These are phyloP conservation scores for Bjerkandera adusta DNA, from an alignment of 1,284 basidiomycete genomes.

Conservation along the genomic window DNA sequence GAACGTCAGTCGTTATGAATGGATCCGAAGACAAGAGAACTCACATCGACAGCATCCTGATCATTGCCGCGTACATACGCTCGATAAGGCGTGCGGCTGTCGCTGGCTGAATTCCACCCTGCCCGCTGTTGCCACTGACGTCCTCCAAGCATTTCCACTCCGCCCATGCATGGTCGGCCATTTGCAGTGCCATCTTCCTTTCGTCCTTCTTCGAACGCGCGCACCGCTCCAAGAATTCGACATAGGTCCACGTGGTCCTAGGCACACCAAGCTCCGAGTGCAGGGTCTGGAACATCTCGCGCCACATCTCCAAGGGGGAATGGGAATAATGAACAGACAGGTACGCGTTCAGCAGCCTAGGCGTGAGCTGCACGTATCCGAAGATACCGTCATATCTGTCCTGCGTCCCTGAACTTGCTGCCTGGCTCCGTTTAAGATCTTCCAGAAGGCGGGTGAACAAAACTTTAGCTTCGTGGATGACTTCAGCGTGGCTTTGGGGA, in stretches of 20 bases:
- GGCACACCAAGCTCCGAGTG: conserved; percentile 42
- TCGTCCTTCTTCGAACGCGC: conserved; percentile 46
- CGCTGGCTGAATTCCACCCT: conserved; percentile 13
- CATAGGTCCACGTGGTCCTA: conserved; percentile 55
- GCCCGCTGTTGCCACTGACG: conserved; percentile 19
- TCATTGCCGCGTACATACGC: conserved; percentile 60
- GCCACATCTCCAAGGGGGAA: conserved; percentile 46
- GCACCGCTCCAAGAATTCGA: conserved; percentile 71
- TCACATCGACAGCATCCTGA: conserved; percentile 59
- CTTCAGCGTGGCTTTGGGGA: conserved; percentile 74
- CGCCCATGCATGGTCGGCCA: conserved; percentile 58
- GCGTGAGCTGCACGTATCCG: conserved; percentile 53
- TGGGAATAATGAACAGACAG: conserved; percentile 76
- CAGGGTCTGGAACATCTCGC: conserved; percentile 45
- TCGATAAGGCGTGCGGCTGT: conserved; percentile 56
- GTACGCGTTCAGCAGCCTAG: conserved; percentile 80
- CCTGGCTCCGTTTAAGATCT: conserved; percentile 34
- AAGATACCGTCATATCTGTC: conserved; percentile 37
- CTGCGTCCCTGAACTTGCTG: neutral
- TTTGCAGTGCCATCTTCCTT: conserved; percentile 40
- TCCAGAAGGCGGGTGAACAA: conserved; percentile 71
- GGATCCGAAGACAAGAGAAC: conserved; percentile 24
- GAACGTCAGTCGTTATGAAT: conserved; percentile 2
- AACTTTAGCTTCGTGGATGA: conserved; percentile 67
- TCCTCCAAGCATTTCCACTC: conserved; percentile 51